Evolutionary conservation across 345 rosid genomes (phyloP), one percentile per base, ranked within the genome.

Genomic region (Heritiera fomes): DNA sequence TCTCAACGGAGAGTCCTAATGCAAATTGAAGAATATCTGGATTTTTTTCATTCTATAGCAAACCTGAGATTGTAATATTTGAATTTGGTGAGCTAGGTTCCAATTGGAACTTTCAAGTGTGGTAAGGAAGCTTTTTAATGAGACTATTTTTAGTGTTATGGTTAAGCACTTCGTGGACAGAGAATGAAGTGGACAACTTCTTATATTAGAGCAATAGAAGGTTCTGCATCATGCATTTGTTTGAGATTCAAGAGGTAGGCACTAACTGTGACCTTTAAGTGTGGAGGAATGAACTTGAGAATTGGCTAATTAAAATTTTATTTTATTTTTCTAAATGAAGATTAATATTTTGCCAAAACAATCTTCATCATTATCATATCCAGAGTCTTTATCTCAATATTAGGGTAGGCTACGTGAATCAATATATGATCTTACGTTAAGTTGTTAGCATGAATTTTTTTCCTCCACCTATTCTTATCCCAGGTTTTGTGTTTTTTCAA

Each of bases 121-220:
- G 73, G 55, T 20, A 46, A 5, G 17, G 74, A 70, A 70, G 74
- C 74, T 13, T 70, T 14, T 6, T 47, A 20, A 47, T 70, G 58
- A 47, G 12, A 47, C 15, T 70, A 12, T 69, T 46, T 46, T 46
- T 56, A 46, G 56, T 70, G 74, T 70, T 47, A 14, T 14, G 38
- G 15, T 41, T 12, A 6, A 47, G 74, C 20, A 28, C 7, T 28
- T 12, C 0, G 0, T 28, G 41, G 20, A 28, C 58, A 70, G 49
- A 70, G 55, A 69, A 20, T 30, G 56, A 69, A 69, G 53, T 18
- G 1, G 3, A 8, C 71, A 17, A 20, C 55, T 46, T 45, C 34
- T 2, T 43, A 68, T 12, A 13, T 47, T 49, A 47, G 41, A 47
- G n/a, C 58, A 69, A 23, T 12, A 43, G 73, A 68, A 69, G 41